Conservation (phyloP, 169 alveolate genomes). For the Perkinsus marinus region DNA sequence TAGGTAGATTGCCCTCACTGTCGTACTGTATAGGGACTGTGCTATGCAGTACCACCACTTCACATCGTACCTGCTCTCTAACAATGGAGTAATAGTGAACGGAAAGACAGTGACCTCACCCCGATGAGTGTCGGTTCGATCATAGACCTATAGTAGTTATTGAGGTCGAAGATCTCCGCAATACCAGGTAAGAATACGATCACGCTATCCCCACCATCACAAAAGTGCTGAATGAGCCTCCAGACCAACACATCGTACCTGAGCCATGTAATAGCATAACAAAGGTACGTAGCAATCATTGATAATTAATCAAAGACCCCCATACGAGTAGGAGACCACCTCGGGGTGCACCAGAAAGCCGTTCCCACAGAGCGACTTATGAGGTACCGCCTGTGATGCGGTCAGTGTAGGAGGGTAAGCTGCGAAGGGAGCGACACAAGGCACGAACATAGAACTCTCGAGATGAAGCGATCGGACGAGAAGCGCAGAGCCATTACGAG, state of each 20-base stretch:
- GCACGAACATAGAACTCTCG: neutral
- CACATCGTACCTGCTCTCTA: neutral
- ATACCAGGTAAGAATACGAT: constrained; percentile 38
- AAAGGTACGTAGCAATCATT: no score
- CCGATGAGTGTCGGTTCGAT: neutral
- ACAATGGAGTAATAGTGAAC: neutral
- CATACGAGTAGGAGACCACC: neutral
- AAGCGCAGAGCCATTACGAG: neutral
- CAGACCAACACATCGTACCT: neutral
- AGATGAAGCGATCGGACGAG: neutral
- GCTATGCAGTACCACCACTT: neutral
- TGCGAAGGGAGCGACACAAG: neutral
- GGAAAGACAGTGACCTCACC: neutral
- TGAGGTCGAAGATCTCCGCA: constrained; percentile 33
- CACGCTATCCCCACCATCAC: constrained; percentile 23
- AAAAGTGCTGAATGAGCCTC: neutral
- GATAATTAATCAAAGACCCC: neutral
- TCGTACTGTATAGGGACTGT: neutral
- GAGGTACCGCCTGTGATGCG: neutral
- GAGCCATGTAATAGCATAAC: neutral
- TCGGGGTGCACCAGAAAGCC: neutral
- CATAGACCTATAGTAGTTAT: constrained; percentile 1
- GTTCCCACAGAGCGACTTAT: neutral
- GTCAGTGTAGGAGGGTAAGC: neutral
- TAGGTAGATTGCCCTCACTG: neutral